These are phyloP conservation scores for Xylariales sp. DNA, from an alignment of 2,329 filamentous ascomycete genomes.

Conservation along the genomic window DNA sequence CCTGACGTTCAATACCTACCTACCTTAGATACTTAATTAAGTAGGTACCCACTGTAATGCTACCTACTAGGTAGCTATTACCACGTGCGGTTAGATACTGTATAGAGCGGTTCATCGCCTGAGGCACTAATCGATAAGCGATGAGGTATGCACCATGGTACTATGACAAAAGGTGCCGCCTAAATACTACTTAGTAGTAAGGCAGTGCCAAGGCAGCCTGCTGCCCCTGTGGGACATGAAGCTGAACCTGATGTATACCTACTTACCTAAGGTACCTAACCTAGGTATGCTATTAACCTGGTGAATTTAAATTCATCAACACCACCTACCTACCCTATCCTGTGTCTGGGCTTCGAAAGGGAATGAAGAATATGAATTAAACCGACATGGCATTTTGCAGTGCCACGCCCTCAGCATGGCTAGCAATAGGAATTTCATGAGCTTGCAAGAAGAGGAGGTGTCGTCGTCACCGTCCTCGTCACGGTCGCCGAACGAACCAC, in stretches of 20 bases:
- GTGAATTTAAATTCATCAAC: not conserved
- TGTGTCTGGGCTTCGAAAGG: not conserved
- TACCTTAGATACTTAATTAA: slow-evolving; percentile 13
- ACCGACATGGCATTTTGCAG: slow-evolving; percentile 48
- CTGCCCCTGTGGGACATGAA: slow-evolving; percentile 12
- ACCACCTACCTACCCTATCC: not conserved
- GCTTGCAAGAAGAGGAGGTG: slow-evolving; percentile 43
- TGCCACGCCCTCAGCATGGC: slow-evolving; percentile 45
- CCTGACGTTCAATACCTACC: too few species aligned
- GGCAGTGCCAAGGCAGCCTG: not conserved
- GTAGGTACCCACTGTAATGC: too few species aligned
- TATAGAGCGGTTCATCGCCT: too few species aligned
- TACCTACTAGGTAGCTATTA: too few species aligned
- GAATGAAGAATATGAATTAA: slow-evolving; percentile 21
- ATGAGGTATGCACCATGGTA: too few species aligned
- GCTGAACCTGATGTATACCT: slow-evolving; percentile 3
- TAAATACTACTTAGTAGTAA: too few species aligned
- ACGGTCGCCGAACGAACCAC: slow-evolving; percentile 40
- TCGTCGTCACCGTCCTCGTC: slow-evolving; percentile 47
- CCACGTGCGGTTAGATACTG: too few species aligned
- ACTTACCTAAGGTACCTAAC: too few species aligned
- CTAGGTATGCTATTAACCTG: too few species aligned
- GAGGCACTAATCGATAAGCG: too few species aligned
- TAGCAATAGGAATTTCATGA: slow-evolving; percentile 48
- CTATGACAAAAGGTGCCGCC: too few species aligned